These are phyloP conservation scores for Obelidium mucronatum DNA, from an alignment of 192 early-diverging fungal genomes.

Conservation along the genomic window DNA sequence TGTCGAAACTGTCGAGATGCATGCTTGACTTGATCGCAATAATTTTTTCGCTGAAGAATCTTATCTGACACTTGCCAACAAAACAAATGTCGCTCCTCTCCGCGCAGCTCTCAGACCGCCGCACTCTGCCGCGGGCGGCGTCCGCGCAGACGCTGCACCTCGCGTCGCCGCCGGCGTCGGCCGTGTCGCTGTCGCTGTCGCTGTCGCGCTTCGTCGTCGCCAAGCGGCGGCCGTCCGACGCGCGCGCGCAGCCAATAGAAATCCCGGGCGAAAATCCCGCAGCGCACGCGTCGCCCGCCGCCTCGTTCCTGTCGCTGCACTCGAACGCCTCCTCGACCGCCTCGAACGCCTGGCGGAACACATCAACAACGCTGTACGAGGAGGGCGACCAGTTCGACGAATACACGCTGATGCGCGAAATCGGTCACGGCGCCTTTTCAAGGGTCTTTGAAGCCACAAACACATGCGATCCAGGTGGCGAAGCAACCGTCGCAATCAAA, in stretches of 20 bases:
- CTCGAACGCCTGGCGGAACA: too few relatives aligned
- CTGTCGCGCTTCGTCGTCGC: background rate
- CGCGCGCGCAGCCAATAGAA: background rate
- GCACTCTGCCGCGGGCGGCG: background rate
- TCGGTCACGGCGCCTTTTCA: slow-evolving; percentile 81
- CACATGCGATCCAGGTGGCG: slow-evolving; percentile 41
- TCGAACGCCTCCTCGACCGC: background rate
- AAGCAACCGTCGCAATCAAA: slow-evolving; percentile 68
- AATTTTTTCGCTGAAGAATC: background rate
- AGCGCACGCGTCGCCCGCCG: background rate
- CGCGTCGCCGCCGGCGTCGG: background rate
- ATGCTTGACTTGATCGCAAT: background rate
- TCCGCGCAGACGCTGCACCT: background rate
- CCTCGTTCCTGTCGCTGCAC: slow-evolving; percentile 5
- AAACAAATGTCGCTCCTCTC: background rate
- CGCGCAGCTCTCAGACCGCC: background rate
- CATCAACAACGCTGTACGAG: slow-evolving; percentile 41
- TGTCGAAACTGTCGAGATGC: background rate
- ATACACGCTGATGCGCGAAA: slow-evolving; percentile 67
- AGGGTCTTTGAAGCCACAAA: slow-evolving; percentile 70
- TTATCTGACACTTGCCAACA: background rate
- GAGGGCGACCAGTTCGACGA: slow-evolving; percentile 79
- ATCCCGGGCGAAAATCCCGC: background rate
- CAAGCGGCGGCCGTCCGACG: background rate
- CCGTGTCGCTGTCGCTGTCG: background rate